Evolutionary conservation across 306 rosid genomes (phyloP), one percentile per base, ranked within the genome.

Genomic region (Sechiopsis laciniata): DNA sequence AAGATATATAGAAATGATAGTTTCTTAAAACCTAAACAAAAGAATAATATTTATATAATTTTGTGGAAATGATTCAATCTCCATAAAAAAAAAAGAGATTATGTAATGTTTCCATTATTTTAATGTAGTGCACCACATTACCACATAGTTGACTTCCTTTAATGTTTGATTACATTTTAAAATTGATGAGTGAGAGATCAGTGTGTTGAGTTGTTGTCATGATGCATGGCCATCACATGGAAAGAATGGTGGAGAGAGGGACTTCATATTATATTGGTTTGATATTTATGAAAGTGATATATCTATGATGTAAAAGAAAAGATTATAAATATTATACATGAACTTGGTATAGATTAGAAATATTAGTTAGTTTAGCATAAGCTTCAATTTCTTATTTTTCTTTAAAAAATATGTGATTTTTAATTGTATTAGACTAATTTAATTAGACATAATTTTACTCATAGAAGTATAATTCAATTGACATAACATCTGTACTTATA

Each of bases 71-170:
- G 29, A 65, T 65, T 65, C 72, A 40, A 65, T 65, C 29, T 65
- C 54, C 29, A 65, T 17, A 32, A 32, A 32, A 32, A 65, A 42
- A 42, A 16, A 65, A 65, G 29, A 65, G 54, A 65, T 65, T 65
- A 10, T 10, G 69, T 63, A 63, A 63, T 35, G n/a, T 63, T 63
- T 8, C 16, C 16, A 65, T 65, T 65, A 65, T 17, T 65, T n/a
- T 42, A 45, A 45, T 65, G 15, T 42, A 64, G 71, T 64, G 15
- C 71, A 17, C 55, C 72, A 1, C 55, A 65, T 65, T 42, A 65
- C 72, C 46, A 10, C 6, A 61, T 65, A 42, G 54, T 65, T 65
- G 72, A 65, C 72, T 65, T 65, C 29, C 54, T 65, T 65, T 65
- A n/a, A 17, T 64, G 40, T 32, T 37, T 61, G 42, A 4, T 64